Evolutionary conservation across 108 stramenopile genomes (phyloP).

Genomic region (Bacterosira constricta): DNA sequence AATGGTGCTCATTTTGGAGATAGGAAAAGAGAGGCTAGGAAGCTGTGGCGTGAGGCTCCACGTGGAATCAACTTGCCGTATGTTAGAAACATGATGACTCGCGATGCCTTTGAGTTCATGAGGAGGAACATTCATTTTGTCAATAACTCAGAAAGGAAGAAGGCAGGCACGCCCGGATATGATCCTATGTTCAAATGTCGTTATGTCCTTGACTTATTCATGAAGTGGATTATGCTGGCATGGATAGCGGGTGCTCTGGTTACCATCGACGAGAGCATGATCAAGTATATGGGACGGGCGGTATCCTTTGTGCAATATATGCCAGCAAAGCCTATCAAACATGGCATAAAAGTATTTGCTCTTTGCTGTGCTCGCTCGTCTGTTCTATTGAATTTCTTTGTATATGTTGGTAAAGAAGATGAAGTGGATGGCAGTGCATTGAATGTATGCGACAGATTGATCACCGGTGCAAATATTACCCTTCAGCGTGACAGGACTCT

Average conservation of each 20-base stretch:
- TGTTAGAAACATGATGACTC: constrained; percentile 1
- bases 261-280: constrained; percentile 27
- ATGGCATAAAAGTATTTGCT: constrained; percentile 21
- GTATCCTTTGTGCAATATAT: constrained; percentile 32
- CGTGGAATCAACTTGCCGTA: constrained; percentile 1
- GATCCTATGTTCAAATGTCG: constrained; percentile 24
- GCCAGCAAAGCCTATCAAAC: constrained; percentile 39
- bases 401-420: not conserved
- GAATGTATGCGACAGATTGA: not conserved
- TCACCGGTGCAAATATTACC: too few species aligned
- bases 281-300: constrained; percentile 20
- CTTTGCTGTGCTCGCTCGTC: constrained; percentile 4
- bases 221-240: constrained; percentile 3
- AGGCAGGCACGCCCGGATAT: constrained; percentile 2
- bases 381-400: not conserved
- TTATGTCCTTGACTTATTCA: not conserved
- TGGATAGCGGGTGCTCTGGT: constrained; percentile 6
- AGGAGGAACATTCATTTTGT: constrained; percentile 16
- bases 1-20: constrained; percentile 6
- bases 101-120: constrained; percentile 16
- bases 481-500: too few species aligned
- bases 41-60: not conserved
- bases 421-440: not conserved
- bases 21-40: not conserved
- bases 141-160: constrained; percentile 1